Conservation (phyloP, 148 eudicot species). For the Dysphania ambrosioides region DNA sequence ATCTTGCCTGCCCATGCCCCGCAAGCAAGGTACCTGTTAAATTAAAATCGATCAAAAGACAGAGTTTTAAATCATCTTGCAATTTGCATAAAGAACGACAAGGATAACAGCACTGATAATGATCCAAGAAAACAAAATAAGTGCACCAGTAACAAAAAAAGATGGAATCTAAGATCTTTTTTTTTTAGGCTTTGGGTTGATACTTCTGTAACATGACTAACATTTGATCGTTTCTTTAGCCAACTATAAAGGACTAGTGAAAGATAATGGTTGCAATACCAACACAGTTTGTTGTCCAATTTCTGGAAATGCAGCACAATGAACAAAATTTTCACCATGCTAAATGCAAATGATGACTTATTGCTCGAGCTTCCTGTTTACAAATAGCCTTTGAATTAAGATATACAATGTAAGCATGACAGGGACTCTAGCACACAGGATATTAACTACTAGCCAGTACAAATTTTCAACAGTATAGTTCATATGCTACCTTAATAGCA, state of each 20-base stretch:
- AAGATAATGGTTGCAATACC: background rate
- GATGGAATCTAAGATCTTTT: no score
- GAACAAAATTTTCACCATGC: background rate
- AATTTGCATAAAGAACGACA: background rate
- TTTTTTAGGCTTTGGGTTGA: background rate
- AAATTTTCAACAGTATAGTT: background rate
- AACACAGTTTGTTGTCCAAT: background rate
- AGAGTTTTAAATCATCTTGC: background rate
- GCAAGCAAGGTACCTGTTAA: conserved; percentile 72
- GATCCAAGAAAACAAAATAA: background rate
- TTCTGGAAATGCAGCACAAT: background rate
- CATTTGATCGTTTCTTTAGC: background rate
- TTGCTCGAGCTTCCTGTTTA: background rate
- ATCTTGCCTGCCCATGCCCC: conserved; percentile 98
- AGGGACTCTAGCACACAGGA: background rate
- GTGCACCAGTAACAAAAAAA: no score
- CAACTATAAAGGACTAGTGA: background rate
- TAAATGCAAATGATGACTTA: background rate
- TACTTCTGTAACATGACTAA: background rate
- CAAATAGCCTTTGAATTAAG: background rate
- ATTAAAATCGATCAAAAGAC: conserved; percentile 12
- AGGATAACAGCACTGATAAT: background rate
- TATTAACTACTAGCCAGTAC: background rate
- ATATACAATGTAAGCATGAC: background rate
- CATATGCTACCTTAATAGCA: background rate